Conservation (phyloP, 345 rosid genomes). For the Bretschneidera sinensis region DNA sequence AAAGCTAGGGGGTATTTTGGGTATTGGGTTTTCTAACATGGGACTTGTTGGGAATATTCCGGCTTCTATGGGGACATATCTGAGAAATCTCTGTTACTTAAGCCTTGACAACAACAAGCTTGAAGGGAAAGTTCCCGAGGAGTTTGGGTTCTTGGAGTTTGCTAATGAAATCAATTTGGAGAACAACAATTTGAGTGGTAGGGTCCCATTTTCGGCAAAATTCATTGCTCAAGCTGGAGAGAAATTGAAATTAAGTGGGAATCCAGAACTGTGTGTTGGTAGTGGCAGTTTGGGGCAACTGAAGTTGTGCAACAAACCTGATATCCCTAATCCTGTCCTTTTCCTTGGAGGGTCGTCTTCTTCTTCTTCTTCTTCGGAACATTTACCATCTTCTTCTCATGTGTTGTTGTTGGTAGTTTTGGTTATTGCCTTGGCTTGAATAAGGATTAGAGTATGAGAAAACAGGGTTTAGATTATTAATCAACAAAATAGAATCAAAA, state of each 20-base stretch:
- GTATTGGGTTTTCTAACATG: conserved; percentile 55
- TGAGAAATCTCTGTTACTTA: conserved; percentile 37
- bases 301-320: conserved; percentile 30
- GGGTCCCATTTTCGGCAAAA: conserved; percentile 38
- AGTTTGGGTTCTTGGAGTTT: conserved; percentile 36
- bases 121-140: conserved; percentile 46
- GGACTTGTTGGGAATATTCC: conserved; percentile 52
- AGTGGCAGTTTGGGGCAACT: conserved; percentile 15
- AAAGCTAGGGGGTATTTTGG: conserved; percentile 38
- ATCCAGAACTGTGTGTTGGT: conserved; percentile 36
- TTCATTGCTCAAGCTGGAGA: conserved; percentile 37
- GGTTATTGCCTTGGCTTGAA: background rate
- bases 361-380: conserved; percentile 6
- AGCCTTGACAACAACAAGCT: conserved; percentile 60
- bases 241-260: conserved; percentile 52
- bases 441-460: conserved; percentile 11
- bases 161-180: conserved; percentile 52
- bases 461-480: conserved; percentile 15
- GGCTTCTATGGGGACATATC: conserved; percentile 42
- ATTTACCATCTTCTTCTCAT: conserved; percentile 3
- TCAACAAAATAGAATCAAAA: conserved; percentile 11
- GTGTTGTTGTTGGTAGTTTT: conserved; percentile 13
- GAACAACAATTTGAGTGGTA: conserved; percentile 61
- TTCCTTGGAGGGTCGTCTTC: conserved; percentile 9
- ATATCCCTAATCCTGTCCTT: conserved; percentile 17